A percentile compares a stretch with the other conserved stretches of the same genome.
phyloP scores from a whole-genome alignment of 805 yeast genomes.

The Pichia nanzhaoensis region DNA sequence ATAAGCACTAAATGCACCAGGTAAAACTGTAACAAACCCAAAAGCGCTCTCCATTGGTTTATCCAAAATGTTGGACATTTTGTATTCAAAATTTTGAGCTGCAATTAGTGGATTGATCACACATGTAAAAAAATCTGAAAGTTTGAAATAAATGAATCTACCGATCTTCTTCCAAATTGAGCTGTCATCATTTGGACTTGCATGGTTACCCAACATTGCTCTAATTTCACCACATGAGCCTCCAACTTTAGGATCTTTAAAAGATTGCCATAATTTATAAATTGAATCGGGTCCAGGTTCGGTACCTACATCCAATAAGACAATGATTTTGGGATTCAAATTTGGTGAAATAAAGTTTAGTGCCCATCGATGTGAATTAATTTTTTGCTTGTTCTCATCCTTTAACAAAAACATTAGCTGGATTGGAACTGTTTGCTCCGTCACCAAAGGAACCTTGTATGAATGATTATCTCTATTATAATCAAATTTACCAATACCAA shows the following conservation, averaged over 20 bases:
- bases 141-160: constrained; percentile 41
- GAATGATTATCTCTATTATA: constrained; percentile 42
- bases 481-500: constrained; percentile 52
- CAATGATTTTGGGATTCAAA: constrained; percentile 73
- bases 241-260: constrained; percentile 73
- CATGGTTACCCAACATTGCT: constrained; percentile 44
- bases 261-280: constrained; percentile 84
- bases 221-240: constrained; percentile 98
- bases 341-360: constrained; percentile 84
- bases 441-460: constrained; percentile 52
- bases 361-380: constrained; percentile 95
- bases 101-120: constrained; percentile 81
- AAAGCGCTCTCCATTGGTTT: constrained; percentile 92
- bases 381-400: constrained; percentile 83
- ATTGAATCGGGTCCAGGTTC: constrained; percentile 82
- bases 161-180: constrained; percentile 19
- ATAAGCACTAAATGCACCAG: constrained; percentile 96
- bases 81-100: constrained; percentile 94
- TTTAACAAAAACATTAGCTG: constrained; percentile 84
- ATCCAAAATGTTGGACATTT: constrained; percentile 88
- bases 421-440: constrained; percentile 64
- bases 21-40: constrained; percentile 89
- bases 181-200: constrained; percentile 28
- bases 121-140: constrained; percentile 34
- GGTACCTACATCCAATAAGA: constrained; percentile 89